Base-by-base conservation (phyloP, 306 rosid genomes). In the Malus sylvestris region DNA sequence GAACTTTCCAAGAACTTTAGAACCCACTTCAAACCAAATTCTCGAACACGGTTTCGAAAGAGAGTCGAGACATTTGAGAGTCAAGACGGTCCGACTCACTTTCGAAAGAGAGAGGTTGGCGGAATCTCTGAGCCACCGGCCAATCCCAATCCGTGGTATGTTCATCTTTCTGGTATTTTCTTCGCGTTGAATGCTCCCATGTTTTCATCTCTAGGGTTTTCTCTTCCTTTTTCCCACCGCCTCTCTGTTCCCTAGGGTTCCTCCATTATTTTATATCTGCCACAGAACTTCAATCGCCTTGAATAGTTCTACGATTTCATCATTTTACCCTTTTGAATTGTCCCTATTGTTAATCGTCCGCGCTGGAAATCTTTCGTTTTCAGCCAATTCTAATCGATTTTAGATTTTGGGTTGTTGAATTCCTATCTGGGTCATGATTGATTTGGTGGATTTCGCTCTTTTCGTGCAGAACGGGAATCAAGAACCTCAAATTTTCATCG, bases 81-180 rank as follows among this genome's bases (percentile, higher is more conserved):
- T 9, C 42, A 38, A 38, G 10, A 38, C 42, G 0, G 7, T 78
- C 78, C 81, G 42, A 18, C 40, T 1, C 23, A 78, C 59, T 57
- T 59, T 49, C 32, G 70, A 77, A 18, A 69, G 20, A 38, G 35
- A 77, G 32, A 1, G 70, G 45, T 20, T 73, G 63, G 74, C 49
- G 70, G 83, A 86, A 79, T 81, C 70, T 63, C 65, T 38, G 29
- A 65, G 40, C 77, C 85, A 52, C 30, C 68, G 68, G 42, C 58
- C 80, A 77, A 44, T 3, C 75, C 52, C 8, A 18, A 6, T 8
- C 14, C 44, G 78, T 78, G 89, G 85, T 83, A 71, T 67, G 83
- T 71, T 14, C 67, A 63, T 74, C 53, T 38, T 9, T 70, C 9
- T 8, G 19, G 8, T 27, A 4, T 49, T 15, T 7, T 44, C 58